Evolutionary conservation across 2,329 filamentous ascomycete genomes (phyloP).

Genomic region (Clonostachys rhizophaga): DNA sequence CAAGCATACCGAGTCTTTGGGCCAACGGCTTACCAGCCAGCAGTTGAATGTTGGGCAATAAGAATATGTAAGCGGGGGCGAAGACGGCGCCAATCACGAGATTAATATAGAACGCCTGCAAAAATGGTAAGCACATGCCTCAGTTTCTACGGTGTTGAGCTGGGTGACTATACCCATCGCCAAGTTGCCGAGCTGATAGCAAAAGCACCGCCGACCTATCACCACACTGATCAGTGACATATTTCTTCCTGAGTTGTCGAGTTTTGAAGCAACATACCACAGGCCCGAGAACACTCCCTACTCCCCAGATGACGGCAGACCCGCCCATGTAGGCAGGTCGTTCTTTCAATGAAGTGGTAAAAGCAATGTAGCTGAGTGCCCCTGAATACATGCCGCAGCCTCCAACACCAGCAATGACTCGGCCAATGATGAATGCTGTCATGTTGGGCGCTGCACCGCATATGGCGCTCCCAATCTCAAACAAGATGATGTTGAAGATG

Average conservation of each 20-base stretch:
- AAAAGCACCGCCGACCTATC: slow-evolving; percentile 27
- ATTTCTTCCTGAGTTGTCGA: background rate
- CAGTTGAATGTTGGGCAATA: slow-evolving; percentile 10
- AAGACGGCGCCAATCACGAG: slow-evolving; percentile 33
- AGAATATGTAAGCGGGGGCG: slow-evolving; percentile 13
- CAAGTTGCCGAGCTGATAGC: slow-evolving; percentile 13
- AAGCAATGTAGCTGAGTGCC: slow-evolving; percentile 13
- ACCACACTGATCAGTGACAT: background rate
- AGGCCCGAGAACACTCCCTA: slow-evolving; percentile 33
- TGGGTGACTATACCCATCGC: slow-evolving; percentile 23
- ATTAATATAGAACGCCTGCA: slow-evolving; percentile 44
- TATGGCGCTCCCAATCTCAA: slow-evolving; percentile 17
- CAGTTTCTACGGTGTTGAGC: slow-evolving; percentile 18
- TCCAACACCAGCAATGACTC: slow-evolving; percentile 32
- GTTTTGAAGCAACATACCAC: slow-evolving; percentile 15
- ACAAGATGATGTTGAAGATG: slow-evolving; percentile 10
- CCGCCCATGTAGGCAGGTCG: slow-evolving; percentile 15
- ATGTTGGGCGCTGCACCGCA: slow-evolving; percentile 33
- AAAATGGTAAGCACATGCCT: background rate
- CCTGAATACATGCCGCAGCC: slow-evolving; percentile 31
- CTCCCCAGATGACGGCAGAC: slow-evolving; percentile 21
- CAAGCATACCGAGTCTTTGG: slow-evolving; percentile 25
- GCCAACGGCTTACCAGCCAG: slow-evolving; percentile 5
- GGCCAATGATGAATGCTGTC: slow-evolving; percentile 37
- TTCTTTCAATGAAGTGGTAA: slow-evolving; percentile 12